Evolutionary conservation across 179 eudicot species (phyloP).

Genomic region (Actinidia polygama): DNA sequence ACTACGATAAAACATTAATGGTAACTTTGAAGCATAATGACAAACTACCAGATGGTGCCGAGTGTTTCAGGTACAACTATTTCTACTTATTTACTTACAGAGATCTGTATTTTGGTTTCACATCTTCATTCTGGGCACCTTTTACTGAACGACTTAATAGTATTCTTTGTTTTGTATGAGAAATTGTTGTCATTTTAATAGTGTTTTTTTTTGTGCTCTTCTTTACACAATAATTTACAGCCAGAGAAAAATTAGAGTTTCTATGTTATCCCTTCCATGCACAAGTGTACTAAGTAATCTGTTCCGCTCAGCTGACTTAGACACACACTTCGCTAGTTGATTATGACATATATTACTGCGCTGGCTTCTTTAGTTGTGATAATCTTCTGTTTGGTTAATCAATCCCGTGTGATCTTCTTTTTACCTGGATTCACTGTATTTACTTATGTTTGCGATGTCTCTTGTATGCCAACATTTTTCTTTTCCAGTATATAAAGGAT

Average conservation of each 20-base stretch:
- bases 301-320: slow-evolving; percentile 86
- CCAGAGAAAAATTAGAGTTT: slow-evolving; percentile 90
- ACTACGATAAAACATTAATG: slow-evolving; percentile 90
- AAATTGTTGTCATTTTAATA: background rate
- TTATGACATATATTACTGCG: background rate
- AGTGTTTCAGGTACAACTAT: slow-evolving; percentile 76
- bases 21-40: slow-evolving; percentile 89
- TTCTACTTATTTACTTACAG: background rate
- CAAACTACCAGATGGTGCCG: slow-evolving; percentile 80
- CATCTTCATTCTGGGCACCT: background rate
- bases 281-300: slow-evolving; percentile 68
- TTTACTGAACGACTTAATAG: background rate
- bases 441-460: background rate
- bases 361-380: background rate
- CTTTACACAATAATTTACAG: slow-evolving; percentile 90
- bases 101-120: slow-evolving; percentile 2
- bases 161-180: background rate
- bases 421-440: background rate
- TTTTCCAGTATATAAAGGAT: background rate
- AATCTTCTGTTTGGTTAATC: background rate
- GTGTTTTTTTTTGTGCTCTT: slow-evolving; percentile 69
- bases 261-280: slow-evolving; percentile 85
- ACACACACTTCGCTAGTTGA: slow-evolving; percentile 80
- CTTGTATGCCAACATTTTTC: no score
- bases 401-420: background rate